Percentiles rank a stretch among this genome's conserved stretches.
Evolutionary conservation across 768 basidiomycete genomes (phyloP).

Genomic region (Rhodotorula babjevae): DNA sequence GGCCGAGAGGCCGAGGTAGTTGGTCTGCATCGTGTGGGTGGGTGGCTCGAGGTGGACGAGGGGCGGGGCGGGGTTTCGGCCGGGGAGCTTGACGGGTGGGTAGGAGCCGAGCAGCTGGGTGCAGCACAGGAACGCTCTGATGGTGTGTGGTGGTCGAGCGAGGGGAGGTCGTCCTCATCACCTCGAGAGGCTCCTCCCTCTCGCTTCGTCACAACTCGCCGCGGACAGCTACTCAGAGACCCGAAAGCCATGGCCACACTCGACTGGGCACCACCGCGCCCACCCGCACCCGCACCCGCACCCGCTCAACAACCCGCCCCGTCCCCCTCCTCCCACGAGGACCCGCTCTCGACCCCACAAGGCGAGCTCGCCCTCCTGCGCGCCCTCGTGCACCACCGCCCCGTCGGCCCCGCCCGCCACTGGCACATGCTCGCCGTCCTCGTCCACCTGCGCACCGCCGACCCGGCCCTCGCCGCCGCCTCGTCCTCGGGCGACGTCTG

Average conservation of each 20-base stretch:
- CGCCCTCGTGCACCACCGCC: conserved; percentile 71
- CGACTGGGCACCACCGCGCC: neutral
- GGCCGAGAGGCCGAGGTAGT: conserved; percentile 19
- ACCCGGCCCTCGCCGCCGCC: conserved; percentile 53
- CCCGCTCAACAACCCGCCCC: no score
- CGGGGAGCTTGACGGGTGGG: no score
- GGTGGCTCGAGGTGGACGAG: neutral
- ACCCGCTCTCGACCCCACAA: conserved; percentile 53
- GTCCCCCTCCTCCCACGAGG: conserved; percentile 48
- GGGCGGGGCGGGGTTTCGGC: no score
- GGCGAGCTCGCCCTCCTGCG: conserved; percentile 84
- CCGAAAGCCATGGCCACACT: no score
- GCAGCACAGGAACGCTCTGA: no score
- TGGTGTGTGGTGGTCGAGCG: no score
- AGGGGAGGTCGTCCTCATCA: no score
- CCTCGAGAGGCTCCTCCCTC: no score
- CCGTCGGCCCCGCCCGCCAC: conserved; percentile 74
- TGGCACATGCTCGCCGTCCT: conserved; percentile 75
- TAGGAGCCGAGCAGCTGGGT: no score
- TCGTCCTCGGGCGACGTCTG: conserved; percentile 62
- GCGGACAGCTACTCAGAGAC: no score
- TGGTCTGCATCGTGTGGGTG: conserved; percentile 22
- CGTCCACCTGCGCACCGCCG: conserved; percentile 62
- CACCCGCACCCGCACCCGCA: neutral
- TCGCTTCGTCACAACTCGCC: no score